Percentiles rank a stretch among this genome's conserved stretches.
Conservation (phyloP, 768 basidiomycete genomes). For the Dacryopinax spathularia region DNA sequence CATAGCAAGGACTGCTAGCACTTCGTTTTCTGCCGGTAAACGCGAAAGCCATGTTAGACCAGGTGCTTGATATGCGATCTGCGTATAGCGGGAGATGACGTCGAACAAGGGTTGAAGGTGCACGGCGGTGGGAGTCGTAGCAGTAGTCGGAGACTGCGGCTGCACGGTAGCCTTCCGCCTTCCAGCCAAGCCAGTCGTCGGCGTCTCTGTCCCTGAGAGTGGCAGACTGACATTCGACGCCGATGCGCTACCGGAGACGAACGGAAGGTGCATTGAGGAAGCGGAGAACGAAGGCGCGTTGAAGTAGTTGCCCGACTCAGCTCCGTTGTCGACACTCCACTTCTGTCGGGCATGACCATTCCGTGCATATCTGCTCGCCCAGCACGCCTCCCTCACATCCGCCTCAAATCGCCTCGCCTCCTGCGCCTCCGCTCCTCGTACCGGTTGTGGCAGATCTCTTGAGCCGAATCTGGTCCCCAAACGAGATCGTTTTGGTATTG, state of each 20-base stretch:
- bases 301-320: neutral
- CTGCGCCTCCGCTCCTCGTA: neutral
- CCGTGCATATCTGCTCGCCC: neutral
- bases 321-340: neutral
- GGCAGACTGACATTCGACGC: neutral
- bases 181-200: neutral
- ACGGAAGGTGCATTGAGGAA: neutral
- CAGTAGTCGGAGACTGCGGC: neutral
- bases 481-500: neutral
- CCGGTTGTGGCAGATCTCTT: neutral
- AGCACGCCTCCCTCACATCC: slow-evolving; percentile 2
- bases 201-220: neutral
- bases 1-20: neutral
- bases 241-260: neutral
- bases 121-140: neutral
- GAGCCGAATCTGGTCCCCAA: slow-evolving; percentile 1
- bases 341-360: neutral
- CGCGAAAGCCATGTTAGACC: neutral
- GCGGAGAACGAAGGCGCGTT: neutral
- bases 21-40: neutral
- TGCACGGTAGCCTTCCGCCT: neutral
- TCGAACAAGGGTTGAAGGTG: neutral
- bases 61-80: neutral
- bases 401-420: neutral
- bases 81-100: neutral